phyloP scores from a whole-genome alignment of 306 rosid genomes.

The Begonia masoniana region DNA sequence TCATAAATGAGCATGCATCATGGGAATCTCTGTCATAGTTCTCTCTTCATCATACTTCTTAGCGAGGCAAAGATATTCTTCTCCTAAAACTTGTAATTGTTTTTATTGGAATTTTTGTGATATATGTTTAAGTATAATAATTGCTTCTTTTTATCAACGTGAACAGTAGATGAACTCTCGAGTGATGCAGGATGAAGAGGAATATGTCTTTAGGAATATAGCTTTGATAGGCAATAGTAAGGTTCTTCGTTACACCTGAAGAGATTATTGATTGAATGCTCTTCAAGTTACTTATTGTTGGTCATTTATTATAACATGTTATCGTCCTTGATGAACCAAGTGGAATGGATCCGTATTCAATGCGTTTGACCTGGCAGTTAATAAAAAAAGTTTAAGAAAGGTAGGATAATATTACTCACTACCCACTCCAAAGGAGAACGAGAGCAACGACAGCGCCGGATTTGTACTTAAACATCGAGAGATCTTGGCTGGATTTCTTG shows the following conservation, averaged over 20 bases:
- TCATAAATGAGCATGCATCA: too few relatives aligned
- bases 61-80: too few relatives aligned
- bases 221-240: constrained; percentile 89
- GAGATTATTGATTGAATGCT: neutral
- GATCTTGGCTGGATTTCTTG: constrained; percentile 85
- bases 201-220: constrained; percentile 91
- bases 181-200: constrained; percentile 89
- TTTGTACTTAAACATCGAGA: constrained; percentile 91
- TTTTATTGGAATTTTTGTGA: neutral
- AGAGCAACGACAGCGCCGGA: constrained; percentile 95
- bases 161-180: constrained; percentile 61
- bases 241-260: constrained; percentile 30
- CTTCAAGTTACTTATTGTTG: neutral
- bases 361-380: constrained; percentile 97
- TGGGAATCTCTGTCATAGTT: too few relatives aligned
- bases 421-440: constrained; percentile 96
- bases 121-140: neutral
- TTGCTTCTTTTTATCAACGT: constrained; percentile 13
- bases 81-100: neutral
- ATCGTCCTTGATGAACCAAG: constrained; percentile 94
- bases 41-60: too few relatives aligned
- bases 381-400: constrained; percentile 81
- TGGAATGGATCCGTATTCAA: constrained; percentile 99
- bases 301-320: constrained; percentile 39
- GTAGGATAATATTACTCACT: constrained; percentile 86